Base-by-base conservation (phyloP, 1,284 basidiomycete genomes). In the Cryptococcus floricola region DNA sequence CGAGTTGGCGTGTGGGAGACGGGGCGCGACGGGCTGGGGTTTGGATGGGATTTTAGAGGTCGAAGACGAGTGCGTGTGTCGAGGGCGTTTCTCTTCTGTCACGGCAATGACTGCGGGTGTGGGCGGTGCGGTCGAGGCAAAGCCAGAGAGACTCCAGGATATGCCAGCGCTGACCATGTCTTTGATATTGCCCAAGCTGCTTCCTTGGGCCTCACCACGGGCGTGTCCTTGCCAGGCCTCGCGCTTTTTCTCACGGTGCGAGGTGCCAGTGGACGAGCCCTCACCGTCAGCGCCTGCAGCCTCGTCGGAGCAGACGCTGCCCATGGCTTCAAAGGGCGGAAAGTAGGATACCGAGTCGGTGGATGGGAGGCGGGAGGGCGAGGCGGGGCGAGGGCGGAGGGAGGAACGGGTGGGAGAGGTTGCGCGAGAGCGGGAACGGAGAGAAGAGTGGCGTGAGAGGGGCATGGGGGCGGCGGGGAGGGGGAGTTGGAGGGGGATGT, bases 261-360 rank as follows among this genome's bases (percentile, higher is more conserved):
- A 47, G 14, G 25, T 12, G 12, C 43, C 45, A 7, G 49, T 25
- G n/a, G 53, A 54, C 10, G 42, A 37, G 46, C 41, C 34, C 18
- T 41, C 23, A 10, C 12, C 31, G 39, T 50, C 7, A 23, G 48
- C 38, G 31, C 31, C 10, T 10, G 31, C 10, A 23, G 23, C 10
- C 31, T 34, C 3, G 34, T 34, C 52, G 6, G 46, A 42, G 37
- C 47, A 19, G 16, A 39, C 48, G 34, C 59, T 61, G 14, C 65
- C 67, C 67, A 69, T 69, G 14, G 51, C 47, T 37, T 69, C 68
- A 53, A 69, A 69, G 1, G 68, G 68, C 3, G 68, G 68, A 49
- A 69, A 69, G 47, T 68, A 69, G 7, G 66, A 68, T 28, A 69
- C 58, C n/a, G 49, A 52, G 39, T 66, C 58, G 7, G 66, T 66